Conservation (phyloP, 148 eudicot genomes). For the Chenopodium berlandieri region DNA sequence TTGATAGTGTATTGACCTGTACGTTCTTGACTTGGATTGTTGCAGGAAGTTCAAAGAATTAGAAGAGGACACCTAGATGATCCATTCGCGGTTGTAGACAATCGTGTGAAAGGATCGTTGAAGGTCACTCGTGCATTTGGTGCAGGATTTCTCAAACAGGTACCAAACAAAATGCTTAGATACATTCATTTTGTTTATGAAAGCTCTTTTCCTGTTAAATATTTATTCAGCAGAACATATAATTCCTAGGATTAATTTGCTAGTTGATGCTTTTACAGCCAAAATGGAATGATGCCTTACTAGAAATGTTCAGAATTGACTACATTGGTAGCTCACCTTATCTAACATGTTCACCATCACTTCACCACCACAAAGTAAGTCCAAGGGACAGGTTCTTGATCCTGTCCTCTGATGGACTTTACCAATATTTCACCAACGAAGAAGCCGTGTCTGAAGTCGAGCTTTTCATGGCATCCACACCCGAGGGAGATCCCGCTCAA, state of each 20-base stretch:
- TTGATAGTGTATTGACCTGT: neutral
- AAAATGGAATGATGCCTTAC: constrained; percentile 79
- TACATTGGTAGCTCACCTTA: constrained; percentile 70
- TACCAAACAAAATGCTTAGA: constrained; percentile 23
- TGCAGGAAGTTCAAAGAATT: constrained; percentile 80
- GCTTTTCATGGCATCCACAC: constrained; percentile 56
- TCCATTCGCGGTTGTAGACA: constrained; percentile 59
- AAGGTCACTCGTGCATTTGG: constrained; percentile 98
- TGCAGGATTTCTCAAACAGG: constrained; percentile 97
- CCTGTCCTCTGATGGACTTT: constrained; percentile 89
- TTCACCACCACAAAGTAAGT: constrained; percentile 66
- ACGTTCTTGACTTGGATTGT: neutral
- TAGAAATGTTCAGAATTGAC: constrained; percentile 73
- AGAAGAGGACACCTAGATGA: constrained; percentile 73
- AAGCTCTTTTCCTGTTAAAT: neutral
- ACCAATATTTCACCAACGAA: constrained; percentile 84
- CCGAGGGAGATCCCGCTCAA: constrained; percentile 95
- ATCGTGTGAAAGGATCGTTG: constrained; percentile 92
- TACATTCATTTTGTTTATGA: neutral
- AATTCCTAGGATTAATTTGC: neutral
- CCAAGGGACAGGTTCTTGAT: constrained; percentile 67
- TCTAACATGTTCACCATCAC: constrained; percentile 63
- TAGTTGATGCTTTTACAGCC: constrained; percentile 44
- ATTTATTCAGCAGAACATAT: neutral
- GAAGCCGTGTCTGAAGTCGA: constrained; percentile 79